Conservation (phyloP, 2,329 filamentous ascomycete genomes). For the Penicillium brevicompactum region DNA sequence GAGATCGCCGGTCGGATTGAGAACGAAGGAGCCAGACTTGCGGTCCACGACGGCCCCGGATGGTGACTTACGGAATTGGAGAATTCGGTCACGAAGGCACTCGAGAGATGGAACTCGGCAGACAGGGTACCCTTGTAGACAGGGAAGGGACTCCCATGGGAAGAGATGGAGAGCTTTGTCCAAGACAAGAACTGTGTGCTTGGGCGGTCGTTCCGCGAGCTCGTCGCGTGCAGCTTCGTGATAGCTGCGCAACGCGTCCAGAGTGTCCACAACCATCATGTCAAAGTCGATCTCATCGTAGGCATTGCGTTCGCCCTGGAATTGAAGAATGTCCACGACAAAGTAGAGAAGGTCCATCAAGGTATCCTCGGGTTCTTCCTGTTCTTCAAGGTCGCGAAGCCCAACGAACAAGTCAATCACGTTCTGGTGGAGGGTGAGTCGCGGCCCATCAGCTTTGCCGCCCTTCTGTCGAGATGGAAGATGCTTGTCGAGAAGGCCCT, state of each 20-base stretch:
- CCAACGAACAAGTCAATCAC: conserved; percentile 89
- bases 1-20: conserved; percentile 87
- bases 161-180: conserved; percentile 90
- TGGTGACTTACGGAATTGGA: conserved; percentile 48
- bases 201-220: conserved; percentile 33
- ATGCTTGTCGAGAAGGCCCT: conserved; percentile 77
- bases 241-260: conserved; percentile 81
- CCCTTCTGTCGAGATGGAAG: conserved; percentile 75
- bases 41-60: conserved; percentile 28
- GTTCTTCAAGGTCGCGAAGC: conserved; percentile 70
- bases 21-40: conserved; percentile 64
- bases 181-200: conserved; percentile 83
- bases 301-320: conserved; percentile 92
- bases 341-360: conserved; percentile 95
- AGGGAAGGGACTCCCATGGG: conserved; percentile 94
- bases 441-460: conserved; percentile 55
- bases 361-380: conserved; percentile 80
- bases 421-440: conserved; percentile 60
- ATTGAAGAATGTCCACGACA: conserved; percentile 92
- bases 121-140: conserved; percentile 75
- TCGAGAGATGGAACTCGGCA: conserved; percentile 86
- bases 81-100: conserved; percentile 74
- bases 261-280: conserved; percentile 80
- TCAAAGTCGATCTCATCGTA: conserved; percentile 99
- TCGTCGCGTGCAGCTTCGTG: conserved; percentile 55